A percentile compares a stretch with the other conserved stretches of the same genome.
These are phyloP conservation scores for Zygoascus meyerae DNA, from an alignment of 1,139 yeast species.

Conservation along the genomic window DNA sequence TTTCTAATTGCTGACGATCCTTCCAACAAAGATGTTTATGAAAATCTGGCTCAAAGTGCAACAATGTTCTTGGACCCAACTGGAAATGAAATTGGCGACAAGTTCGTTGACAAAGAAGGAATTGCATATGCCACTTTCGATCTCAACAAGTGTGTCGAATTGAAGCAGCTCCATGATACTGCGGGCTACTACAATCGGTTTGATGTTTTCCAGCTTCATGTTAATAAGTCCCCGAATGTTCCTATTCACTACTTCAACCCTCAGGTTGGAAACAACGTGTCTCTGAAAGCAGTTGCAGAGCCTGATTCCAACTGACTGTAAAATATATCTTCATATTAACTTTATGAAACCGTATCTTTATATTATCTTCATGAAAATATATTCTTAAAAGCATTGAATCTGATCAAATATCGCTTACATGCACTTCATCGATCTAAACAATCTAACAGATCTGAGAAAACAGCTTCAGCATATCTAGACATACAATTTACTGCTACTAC, in stretches of 20 bases:
- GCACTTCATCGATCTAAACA: no score
- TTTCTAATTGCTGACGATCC: slow-evolving; percentile 21
- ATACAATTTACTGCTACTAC: slow-evolving; percentile 4
- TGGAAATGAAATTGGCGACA: slow-evolving; percentile 21
- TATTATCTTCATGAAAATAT: no score
- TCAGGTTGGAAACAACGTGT: no score
- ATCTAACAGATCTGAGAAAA: no score
- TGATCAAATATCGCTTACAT: no score
- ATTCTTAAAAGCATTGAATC: no score
- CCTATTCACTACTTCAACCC: slow-evolving; percentile 3
- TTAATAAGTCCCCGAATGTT: slow-evolving; percentile 6
- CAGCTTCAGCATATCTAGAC: no score
- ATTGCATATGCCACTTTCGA: slow-evolving; percentile 23
- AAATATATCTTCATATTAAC: no score
- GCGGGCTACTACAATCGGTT: slow-evolving; percentile 23
- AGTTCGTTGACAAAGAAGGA: slow-evolving; percentile 18
- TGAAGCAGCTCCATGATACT: slow-evolving; percentile 23
- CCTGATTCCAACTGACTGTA: no score
- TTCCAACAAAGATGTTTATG: slow-evolving; percentile 15
- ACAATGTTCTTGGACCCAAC: slow-evolving; percentile 21
- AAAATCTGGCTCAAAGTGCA: slow-evolving; percentile 18
- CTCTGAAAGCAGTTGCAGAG: no score
- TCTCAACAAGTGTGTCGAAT: slow-evolving; percentile 19
- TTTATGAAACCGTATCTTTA: no score
- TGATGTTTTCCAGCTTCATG: slow-evolving; percentile 20